These are phyloP conservation scores for Casuarina cunninghamiana DNA, from an alignment of 306 rosid genomes.

Conservation along the genomic window DNA sequence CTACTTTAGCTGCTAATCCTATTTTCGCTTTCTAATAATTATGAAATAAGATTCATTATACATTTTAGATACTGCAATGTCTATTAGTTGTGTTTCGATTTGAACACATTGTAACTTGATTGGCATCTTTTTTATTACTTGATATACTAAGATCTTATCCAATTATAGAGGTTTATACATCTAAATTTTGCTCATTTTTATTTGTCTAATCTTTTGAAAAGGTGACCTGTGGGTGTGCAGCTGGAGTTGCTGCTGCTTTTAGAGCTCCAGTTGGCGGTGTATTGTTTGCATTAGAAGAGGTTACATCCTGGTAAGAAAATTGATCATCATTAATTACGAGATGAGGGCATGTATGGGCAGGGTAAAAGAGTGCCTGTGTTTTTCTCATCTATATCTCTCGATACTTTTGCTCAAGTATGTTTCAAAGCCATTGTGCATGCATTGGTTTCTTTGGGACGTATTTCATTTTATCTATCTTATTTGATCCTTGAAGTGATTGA, in stretches of 20 bases:
- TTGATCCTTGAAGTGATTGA: slow-evolving; percentile 9
- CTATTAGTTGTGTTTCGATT: background rate
- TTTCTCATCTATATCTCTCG: background rate
- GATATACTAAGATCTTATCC: background rate
- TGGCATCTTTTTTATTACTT: background rate
- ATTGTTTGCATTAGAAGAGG: slow-evolving; percentile 96
- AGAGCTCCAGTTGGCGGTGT: slow-evolving; percentile 99
- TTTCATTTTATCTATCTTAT: background rate
- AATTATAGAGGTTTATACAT: slow-evolving; percentile 1
- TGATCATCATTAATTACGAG: slow-evolving; percentile 11
- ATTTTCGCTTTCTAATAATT: background rate
- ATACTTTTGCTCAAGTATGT: background rate
- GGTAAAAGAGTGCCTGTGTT: background rate
- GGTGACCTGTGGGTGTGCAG: slow-evolving; percentile 99
- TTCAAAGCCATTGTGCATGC: background rate
- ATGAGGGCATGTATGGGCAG: background rate
- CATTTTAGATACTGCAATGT: background rate
- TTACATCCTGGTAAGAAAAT: slow-evolving; percentile 80
- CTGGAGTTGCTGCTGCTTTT: slow-evolving; percentile 98
- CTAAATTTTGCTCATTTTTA: slow-evolving; percentile 19
- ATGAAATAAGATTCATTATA: no score
- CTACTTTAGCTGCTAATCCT: background rate
- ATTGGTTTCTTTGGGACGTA: background rate
- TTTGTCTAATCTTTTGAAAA: slow-evolving; percentile 43
- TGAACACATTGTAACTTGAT: slow-evolving; percentile 3